Conservation (phyloP, 306 rosid genomes). For the Canavalia ensiformis region DNA sequence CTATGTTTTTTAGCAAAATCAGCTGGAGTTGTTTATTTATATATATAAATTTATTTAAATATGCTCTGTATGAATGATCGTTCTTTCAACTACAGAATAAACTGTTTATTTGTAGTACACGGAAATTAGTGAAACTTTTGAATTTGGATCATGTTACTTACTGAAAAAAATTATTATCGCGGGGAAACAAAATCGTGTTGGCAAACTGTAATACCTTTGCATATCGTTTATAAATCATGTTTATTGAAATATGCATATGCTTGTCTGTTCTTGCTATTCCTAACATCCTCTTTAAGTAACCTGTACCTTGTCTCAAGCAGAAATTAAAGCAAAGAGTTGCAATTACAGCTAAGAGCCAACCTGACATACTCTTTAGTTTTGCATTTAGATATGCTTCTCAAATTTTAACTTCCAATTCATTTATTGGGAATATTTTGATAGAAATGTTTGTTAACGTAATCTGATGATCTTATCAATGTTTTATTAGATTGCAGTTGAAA, state of each 20-base stretch:
- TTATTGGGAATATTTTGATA: not conserved
- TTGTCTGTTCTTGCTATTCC: not conserved
- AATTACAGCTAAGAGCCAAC: not conserved
- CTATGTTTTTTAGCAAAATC: conserved; percentile 2
- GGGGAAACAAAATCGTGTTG: not conserved
- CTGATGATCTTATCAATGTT: not conserved
- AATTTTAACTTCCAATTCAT: conserved; percentile 10
- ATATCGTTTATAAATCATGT: not conserved
- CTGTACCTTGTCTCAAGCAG: conserved; percentile 4
- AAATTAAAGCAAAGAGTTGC: not conserved
- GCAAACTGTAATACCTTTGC: not conserved
- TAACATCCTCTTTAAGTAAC: not conserved
- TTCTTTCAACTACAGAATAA: not conserved
- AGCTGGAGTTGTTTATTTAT: not conserved
- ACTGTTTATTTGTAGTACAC: not conserved
- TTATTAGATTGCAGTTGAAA: conserved; percentile 22
- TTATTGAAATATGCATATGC: not conserved
- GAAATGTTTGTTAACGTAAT: conserved; percentile 5
- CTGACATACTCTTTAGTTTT: not conserved
- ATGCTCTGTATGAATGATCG: not conserved
- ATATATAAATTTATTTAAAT: not conserved
- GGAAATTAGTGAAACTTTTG: conserved; percentile 6
- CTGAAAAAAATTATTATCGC: too few relatives aligned
- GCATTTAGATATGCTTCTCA: not conserved
- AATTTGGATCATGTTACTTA: not conserved